Evolutionary conservation across 2,329 filamentous ascomycete genomes (phyloP).

Genomic region (Alternaria triticina): DNA sequence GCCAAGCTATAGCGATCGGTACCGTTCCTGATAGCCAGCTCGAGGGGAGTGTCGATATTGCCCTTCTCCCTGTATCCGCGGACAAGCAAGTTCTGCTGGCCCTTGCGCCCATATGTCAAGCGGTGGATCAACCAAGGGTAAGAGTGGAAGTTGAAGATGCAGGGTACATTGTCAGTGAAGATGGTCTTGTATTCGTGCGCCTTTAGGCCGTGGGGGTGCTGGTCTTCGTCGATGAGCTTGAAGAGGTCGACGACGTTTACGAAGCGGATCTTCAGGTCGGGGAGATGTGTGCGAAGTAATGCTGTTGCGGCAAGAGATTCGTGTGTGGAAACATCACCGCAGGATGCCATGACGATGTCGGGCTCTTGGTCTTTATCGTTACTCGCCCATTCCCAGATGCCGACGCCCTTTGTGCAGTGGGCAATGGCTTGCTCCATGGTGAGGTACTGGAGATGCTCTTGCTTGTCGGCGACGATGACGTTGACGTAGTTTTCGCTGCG

Average conservation of each 20-base stretch:
- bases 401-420: conserved; percentile 79
- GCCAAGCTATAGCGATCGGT: conserved; percentile 79
- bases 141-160: conserved; percentile 85
- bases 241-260: conserved; percentile 84
- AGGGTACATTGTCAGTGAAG: conserved; percentile 74
- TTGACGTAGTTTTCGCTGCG: conserved; percentile 80
- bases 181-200: conserved; percentile 67
- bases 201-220: conserved; percentile 74
- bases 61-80: conserved; percentile 82
- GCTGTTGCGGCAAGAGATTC: conserved; percentile 78
- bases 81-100: conserved; percentile 73
- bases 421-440: conserved; percentile 73
- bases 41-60: conserved; percentile 81
- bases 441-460: conserved; percentile 78
- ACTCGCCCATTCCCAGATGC: conserved; percentile 79
- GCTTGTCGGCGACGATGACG: conserved; percentile 80
- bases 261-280: conserved; percentile 75
- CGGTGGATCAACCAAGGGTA: conserved; percentile 83
- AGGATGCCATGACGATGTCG: conserved; percentile 77
- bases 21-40: conserved; percentile 78
- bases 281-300: conserved; percentile 73
- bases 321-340: conserved; percentile 75
- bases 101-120: conserved; percentile 76
- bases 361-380: conserved; percentile 73
- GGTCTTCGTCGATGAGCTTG: conserved; percentile 72